Percentiles rank a stretch among this genome's conserved stretches.
phyloP scores from a whole-genome alignment of 2,329 filamentous ascomycete genomes.

The Nemania bipapillata region DNA sequence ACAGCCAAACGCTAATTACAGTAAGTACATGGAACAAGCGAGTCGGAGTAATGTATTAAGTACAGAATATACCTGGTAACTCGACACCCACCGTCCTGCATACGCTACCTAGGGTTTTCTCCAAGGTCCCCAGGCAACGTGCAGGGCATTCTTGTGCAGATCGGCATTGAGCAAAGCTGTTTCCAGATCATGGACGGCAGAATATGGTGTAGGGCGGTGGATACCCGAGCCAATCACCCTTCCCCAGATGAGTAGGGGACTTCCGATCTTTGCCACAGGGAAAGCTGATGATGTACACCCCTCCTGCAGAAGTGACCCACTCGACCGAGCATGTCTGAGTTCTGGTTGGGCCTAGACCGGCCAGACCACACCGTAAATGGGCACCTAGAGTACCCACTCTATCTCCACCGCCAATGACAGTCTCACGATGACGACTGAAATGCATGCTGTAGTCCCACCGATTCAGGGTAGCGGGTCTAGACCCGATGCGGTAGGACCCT shows the following conservation, averaged over 20 bases:
- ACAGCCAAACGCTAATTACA: slow-evolving; percentile 9
- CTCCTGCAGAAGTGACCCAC: slow-evolving; percentile 33
- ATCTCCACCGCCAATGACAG: slow-evolving; percentile 43
- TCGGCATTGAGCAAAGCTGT: slow-evolving; percentile 46
- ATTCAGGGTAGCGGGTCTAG: slow-evolving; percentile 15
- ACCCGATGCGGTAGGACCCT: slow-evolving; percentile 48
- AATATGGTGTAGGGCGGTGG: slow-evolving; percentile 47
- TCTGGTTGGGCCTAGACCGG: slow-evolving; percentile 22
- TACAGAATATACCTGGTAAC: neutral
- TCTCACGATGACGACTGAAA: slow-evolving; percentile 35
- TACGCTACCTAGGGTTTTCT: slow-evolving; percentile 1
- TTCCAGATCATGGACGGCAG: slow-evolving; percentile 44
- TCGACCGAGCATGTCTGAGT: slow-evolving; percentile 3
- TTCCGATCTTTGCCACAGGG: slow-evolving; percentile 46
- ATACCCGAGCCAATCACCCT: slow-evolving; percentile 44
- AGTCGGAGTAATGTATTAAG: neutral
- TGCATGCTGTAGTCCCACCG: slow-evolving; percentile 17
- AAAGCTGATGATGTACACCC: slow-evolving; percentile 48
- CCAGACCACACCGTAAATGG: slow-evolving; percentile 5
- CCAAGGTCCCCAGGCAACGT: slow-evolving; percentile 15
- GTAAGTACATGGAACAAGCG: neutral
- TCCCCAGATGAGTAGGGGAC: slow-evolving; percentile 30
- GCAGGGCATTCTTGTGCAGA: slow-evolving; percentile 35
- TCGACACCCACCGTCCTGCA: slow-evolving; percentile 19
- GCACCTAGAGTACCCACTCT: slow-evolving; percentile 32